Base-by-base conservation (phyloP, 208 protist genomes). In the Leishmania gerbilli region DNA sequence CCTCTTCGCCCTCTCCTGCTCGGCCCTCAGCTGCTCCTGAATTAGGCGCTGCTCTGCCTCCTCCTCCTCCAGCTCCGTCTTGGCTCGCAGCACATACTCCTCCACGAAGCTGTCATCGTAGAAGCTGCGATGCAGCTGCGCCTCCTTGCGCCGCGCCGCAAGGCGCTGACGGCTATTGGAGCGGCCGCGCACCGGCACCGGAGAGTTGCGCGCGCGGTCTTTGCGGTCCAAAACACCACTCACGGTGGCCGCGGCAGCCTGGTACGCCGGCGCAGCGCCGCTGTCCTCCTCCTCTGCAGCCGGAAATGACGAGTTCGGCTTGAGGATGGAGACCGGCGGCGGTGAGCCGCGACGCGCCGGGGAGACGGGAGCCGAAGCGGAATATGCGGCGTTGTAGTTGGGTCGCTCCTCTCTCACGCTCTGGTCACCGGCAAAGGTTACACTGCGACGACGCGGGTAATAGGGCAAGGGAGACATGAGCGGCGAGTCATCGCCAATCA, bases 91-190 rank as follows among this genome's bases (percentile, higher is more conserved):
- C 74, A 97, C 91, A 77, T 92, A 97, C 84, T 96, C 91, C 85
- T 97, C 94, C 17, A 97, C 92, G 71, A 97, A 90, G 84, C 92
- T 96, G 81, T 97, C 94, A 79, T 97, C 94, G 88, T 96, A 97
- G 77, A 97, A 97, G 79, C 91, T 92, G 79, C 93, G 89, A 67
- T 95, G 88, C 74, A 95, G 84, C 84, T 96, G 88, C 21, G 94
- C 94, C 85, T 97, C 89, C 56, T 88, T 83, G 31, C 92, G 86
- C 49, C 92, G 92, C 13, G 86, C 88, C 21, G 85, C 89, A 15
- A 95, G 87, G 8, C 94, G 92, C 91, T 96, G 94, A 31, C 92
- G 91, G 79, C 94, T 97, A 69, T 78, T 90, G 15, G 94, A 97
- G 53, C 94, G 91, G 5, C 83, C 85, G 9, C 92, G 89, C 37